Conservation (phyloP, 208 protist genomes). For the Leishmania turanica region DNA sequence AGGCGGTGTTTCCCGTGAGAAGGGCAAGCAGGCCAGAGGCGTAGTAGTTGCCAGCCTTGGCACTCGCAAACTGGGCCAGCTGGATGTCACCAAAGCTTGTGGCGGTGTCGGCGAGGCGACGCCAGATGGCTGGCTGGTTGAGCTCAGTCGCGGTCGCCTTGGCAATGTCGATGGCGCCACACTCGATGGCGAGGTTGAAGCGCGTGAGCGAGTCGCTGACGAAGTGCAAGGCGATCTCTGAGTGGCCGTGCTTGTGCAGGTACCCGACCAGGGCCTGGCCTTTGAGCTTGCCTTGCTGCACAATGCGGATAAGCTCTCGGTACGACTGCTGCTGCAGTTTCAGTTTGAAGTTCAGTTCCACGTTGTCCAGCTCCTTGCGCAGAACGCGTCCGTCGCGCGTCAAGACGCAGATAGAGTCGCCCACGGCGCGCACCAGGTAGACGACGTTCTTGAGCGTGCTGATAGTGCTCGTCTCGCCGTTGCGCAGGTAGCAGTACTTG, state of each 20-base stretch:
- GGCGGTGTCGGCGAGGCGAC: slow-evolving; percentile 92
- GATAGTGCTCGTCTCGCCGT: slow-evolving; percentile 97
- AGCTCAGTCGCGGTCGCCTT: slow-evolving; percentile 90
- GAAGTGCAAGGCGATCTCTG: slow-evolving; percentile 98
- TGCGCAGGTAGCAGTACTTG: slow-evolving; percentile 96
- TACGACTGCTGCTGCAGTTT: slow-evolving; percentile 94
- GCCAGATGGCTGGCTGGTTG: slow-evolving; percentile 93
- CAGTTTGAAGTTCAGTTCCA: slow-evolving; percentile 97
- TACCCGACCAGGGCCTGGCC: slow-evolving; percentile 98
- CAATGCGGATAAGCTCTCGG: slow-evolving; percentile 94
- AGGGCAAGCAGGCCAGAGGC: slow-evolving; percentile 95
- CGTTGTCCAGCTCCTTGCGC: slow-evolving; percentile 91
- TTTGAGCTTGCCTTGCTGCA: slow-evolving; percentile 91
- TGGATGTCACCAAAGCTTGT: slow-evolving; percentile 95
- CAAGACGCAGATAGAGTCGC: slow-evolving; percentile 89
- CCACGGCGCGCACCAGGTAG: slow-evolving; percentile 94
- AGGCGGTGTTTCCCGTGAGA: slow-evolving; percentile 96
- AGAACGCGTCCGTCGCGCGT: slow-evolving; percentile 91
- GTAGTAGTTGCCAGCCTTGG: slow-evolving; percentile 95
- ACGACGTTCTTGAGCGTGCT: slow-evolving; percentile 95
- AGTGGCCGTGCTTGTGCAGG: slow-evolving; percentile 97
- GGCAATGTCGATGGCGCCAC: slow-evolving; percentile 96
- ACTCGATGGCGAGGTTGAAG: slow-evolving; percentile 99
- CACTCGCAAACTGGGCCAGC: slow-evolving; percentile 96
- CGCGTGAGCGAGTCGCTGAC: slow-evolving; percentile 96